phyloP scores from a whole-genome alignment of 169 alveolate species.

The Plasmodium gallinaceum region DNA sequence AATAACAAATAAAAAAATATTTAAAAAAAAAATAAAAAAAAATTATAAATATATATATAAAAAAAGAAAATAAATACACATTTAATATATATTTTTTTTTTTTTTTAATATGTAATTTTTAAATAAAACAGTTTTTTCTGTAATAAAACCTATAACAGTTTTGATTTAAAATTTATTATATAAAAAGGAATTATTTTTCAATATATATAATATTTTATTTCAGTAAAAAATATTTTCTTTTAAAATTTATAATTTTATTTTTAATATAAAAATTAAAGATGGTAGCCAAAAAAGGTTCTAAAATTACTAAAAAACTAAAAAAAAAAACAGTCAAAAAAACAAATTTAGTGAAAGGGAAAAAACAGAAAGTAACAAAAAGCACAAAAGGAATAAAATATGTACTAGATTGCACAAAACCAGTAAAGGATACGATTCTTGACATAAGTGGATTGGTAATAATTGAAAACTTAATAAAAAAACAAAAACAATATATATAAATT shows the following conservation, averaged over 20 bases:
- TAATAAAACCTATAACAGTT: no score
- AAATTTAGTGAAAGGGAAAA: conserved; percentile 27
- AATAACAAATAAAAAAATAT: no score
- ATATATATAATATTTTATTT: no score
- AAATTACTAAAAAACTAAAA: conserved; percentile 34
- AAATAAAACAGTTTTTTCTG: no score
- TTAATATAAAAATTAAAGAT: conserved; percentile 7
- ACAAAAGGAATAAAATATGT: conserved; percentile 78
- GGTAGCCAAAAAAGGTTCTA: conserved; percentile 60
- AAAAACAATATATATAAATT: background rate
- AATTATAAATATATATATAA: no score
- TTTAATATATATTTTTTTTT: no score
- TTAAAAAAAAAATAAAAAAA: no score
- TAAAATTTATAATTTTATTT: background rate
- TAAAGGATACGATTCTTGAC: conserved; percentile 94
- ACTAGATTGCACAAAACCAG: conserved; percentile 94
- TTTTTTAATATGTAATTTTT: no score
- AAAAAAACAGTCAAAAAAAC: conserved; percentile 44
- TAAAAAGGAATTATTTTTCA: no score
- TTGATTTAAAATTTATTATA: no score
- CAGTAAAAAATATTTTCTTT: background rate
- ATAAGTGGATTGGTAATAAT: conserved; percentile 88
- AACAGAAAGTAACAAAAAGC: conserved; percentile 29
- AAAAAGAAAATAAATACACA: no score
- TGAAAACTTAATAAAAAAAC: no score